A percentile compares a stretch with the other conserved stretches of the same genome.
Conservation (phyloP, 495 filamentous ascomycete genomes). For the Poronia punctata region DNA sequence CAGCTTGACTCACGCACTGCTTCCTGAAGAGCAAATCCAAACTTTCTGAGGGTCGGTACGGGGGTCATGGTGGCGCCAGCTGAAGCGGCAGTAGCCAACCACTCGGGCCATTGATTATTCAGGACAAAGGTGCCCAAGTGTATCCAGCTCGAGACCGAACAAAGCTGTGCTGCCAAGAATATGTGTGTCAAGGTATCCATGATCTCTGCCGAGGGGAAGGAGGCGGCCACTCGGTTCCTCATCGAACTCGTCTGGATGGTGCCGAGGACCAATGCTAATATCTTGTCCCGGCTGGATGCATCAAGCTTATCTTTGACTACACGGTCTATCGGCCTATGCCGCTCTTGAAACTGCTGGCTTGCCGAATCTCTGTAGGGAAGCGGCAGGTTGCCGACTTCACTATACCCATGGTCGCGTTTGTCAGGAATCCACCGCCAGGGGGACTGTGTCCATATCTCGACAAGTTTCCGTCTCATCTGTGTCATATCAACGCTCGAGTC, state of each 20-base stretch:
- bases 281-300: slow-evolving; percentile 44
- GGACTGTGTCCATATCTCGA: slow-evolving; percentile 37
- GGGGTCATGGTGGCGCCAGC: slow-evolving; percentile 50
- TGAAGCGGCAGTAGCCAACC: slow-evolving; percentile 47
- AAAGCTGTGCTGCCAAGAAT: slow-evolving; percentile 47
- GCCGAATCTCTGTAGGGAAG: slow-evolving; percentile 34
- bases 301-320: slow-evolving; percentile 39
- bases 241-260: slow-evolving; percentile 39
- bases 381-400: slow-evolving; percentile 49
- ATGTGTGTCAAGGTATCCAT: slow-evolving; percentile 55
- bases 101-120: slow-evolving; percentile 46
- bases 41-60: slow-evolving; percentile 49
- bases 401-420: slow-evolving; percentile 42
- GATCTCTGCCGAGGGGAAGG: slow-evolving; percentile 53
- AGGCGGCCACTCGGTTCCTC: slow-evolving; percentile 44
- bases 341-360: slow-evolving; percentile 14
- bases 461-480: slow-evolving; percentile 25
- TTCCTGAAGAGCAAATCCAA: slow-evolving; percentile 58
- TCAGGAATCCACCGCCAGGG: slow-evolving; percentile 50
- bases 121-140: slow-evolving; percentile 50
- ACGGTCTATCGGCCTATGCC: slow-evolving; percentile 17
- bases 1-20: slow-evolving; percentile 37
- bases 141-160: slow-evolving; percentile 48
- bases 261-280: slow-evolving; percentile 52
- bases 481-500: slow-evolving; percentile 26